Evolutionary conservation across 106 monocot species (phyloP).

Genomic region (Allium sativum): DNA sequence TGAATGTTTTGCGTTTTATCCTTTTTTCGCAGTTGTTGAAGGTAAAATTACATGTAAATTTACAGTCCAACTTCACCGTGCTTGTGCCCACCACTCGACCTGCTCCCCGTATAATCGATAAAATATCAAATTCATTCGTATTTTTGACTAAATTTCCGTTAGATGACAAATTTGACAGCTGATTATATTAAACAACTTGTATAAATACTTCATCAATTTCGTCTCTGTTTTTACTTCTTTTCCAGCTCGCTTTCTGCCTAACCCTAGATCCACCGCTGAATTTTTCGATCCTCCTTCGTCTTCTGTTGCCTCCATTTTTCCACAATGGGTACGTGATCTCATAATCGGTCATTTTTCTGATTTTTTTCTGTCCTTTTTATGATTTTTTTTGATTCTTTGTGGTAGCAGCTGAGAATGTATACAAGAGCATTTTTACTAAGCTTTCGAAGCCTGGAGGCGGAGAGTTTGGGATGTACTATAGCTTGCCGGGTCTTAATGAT

Average conservation of each 20-base stretch:
- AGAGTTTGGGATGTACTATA: constrained; percentile 60
- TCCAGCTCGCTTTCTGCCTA: neutral
- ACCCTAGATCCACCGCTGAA: neutral
- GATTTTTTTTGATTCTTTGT: constrained; percentile 1
- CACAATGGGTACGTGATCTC: neutral
- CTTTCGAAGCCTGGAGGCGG: constrained; percentile 55
- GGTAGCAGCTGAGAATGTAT: constrained; percentile 27
- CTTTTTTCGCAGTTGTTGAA: too few relatives aligned
- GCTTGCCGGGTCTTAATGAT: constrained; percentile 59
- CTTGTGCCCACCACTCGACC: neutral
- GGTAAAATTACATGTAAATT: too few relatives aligned
- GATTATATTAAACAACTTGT: too few relatives aligned
- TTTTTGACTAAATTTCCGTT: too few relatives aligned
- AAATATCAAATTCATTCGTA: too few relatives aligned
- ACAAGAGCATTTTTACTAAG: constrained; percentile 34
- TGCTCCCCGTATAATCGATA: too few relatives aligned
- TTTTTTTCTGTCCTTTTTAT: neutral
- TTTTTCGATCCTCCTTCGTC: neutral
- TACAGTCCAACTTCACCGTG: neutral
- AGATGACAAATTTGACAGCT: too few relatives aligned
- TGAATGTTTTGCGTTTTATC: too few relatives aligned
- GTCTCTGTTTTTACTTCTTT: neutral
- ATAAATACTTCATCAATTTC: neutral
- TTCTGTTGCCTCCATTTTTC: neutral
- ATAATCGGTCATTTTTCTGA: neutral